Evolutionary conservation across 306 rosid genomes (phyloP), one percentile per base, ranked within the genome.

Genomic region (Canavalia ensiformis): DNA sequence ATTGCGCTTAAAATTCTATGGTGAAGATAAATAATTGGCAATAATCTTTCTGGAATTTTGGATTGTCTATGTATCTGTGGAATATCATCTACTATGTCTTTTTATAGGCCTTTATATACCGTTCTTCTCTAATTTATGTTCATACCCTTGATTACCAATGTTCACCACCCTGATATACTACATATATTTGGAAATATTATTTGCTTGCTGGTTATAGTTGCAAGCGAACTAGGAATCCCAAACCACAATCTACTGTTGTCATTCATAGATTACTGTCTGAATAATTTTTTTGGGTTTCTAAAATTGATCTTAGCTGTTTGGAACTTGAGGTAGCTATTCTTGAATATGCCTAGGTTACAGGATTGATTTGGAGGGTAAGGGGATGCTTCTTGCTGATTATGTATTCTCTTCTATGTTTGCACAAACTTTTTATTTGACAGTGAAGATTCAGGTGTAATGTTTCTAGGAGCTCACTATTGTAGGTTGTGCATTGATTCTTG

Each of bases 361-460:
- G 47, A 33, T 45, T 78, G 57, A 37, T 63, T 46, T 83, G 83
- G 68, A 37, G 44, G 63, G 59, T n/a, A n/a, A 41, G 30, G 45
- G 49, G 62, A 2, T 51, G 0, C 2, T 44, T 83, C 45, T 71
- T 69, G 68, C 62, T 31, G 30, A 60, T 78, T 33, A 11, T 55
- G 41, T 39, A 35, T 55, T 57, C 45, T 72, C 44, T 67, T 18
- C 57, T n/a, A 9, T 49, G 67, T 39, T 35, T 31, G 46, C 58
- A 1, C 52, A 56, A 74, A 42, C n/a, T 75, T 65, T 57, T 65
- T 58, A 52, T 51, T 72, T 56, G 66, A 46, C 51, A 65, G 13
- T 66, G 72, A 57, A 49, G 75, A 56, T 64, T 73, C n/a, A n/a
- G 55, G 74, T 46, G n/a, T 54, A 52, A 31, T 64, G 60, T 59